Conservation (phyloP, 2,329 filamentous ascomycete genomes). For the Pseudophaeomoniella oleicola region DNA sequence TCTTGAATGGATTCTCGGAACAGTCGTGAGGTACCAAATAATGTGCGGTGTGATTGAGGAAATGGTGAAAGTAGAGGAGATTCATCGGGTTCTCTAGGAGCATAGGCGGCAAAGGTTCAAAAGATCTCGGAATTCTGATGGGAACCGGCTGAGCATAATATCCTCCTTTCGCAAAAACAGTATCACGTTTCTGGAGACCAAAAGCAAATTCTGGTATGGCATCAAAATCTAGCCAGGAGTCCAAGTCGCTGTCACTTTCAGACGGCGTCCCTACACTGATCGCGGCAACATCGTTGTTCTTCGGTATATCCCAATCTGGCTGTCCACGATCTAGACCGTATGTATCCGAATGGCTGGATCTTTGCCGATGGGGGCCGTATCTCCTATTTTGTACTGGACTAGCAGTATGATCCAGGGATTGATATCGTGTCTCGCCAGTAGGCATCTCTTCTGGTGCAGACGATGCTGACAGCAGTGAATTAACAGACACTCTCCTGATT, state of each 20-base stretch:
- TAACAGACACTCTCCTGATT: conserved; percentile 46
- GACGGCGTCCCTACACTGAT: conserved; percentile 37
- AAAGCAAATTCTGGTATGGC: conserved; percentile 30
- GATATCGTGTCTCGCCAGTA: conserved; percentile 6
- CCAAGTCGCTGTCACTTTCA: conserved; percentile 14
- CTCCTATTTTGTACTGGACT: conserved; percentile 7
- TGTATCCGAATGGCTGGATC: conserved; percentile 13
- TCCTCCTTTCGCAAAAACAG: conserved; percentile 42
- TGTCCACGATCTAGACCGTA: conserved; percentile 61
- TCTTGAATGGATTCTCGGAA: conserved; percentile 44
- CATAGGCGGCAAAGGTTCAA: conserved; percentile 41
- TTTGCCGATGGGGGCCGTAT: conserved; percentile 7
- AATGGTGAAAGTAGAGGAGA: conserved; percentile 57
- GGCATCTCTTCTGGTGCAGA: conserved; percentile 17
- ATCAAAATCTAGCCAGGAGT: conserved; percentile 12
- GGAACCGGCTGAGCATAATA: conserved; percentile 59
- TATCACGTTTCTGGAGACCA: conserved; percentile 31
- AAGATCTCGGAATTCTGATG: conserved; percentile 44
- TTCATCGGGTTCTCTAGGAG: conserved; percentile 66
- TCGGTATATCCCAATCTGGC: conserved; percentile 53
- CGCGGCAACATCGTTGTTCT: conserved; percentile 56
- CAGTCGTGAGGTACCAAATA: conserved; percentile 50
- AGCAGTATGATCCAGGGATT: conserved; percentile 16
- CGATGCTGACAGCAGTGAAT: conserved; percentile 45
- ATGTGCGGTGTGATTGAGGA: conserved; percentile 67